Evolutionary conservation across 1,284 basidiomycete species (phyloP), one percentile per base, ranked within the genome.

Genomic region (Trametes pubescens): DNA sequence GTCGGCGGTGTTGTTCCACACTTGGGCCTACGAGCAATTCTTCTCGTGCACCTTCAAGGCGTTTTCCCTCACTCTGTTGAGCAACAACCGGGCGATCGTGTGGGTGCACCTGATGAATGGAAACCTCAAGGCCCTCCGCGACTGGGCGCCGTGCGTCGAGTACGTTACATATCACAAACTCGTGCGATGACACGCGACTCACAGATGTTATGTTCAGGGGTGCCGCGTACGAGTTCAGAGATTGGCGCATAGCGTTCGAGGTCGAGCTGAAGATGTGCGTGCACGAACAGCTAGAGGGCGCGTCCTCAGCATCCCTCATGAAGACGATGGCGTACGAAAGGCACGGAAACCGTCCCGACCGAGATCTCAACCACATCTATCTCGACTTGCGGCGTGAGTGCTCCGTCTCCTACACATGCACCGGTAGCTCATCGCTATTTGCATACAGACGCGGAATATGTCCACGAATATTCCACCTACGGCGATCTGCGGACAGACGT

Each of bases 221-320:
- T 53, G 57, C 64, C 43, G 51, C 63, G 35, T 69, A 71, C 57
- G 62, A 68, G 10, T 74, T 77, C 65, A 65, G 68, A 14, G 63
- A 71, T 11, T 76, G 75, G 74, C 67, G 69, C 29, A 64, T 77
- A n/a, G 75, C 76, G 7, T 78, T 76, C 62, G 75, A 77, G 54
- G 74, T 78, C n/a, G 69, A 73, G 13, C 29, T 78, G 34, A 72
- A 74, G 64, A 68, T 74, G 62, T 67, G 69, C 34, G 59, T 70
- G 8, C 69, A 74, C 32, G 54, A 54, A 0, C 62, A 72, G 29
- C 51, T 70, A 1, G 67, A 65, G n/a, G 59, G 66, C 35, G 57
- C 53, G 7, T 40, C 64, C 1, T 67, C 66, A 16, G 60, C 66
- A 2, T 51, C 62, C 1, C 74, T 68, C 68, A 62, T 68, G 59